Conservation (phyloP, 306 rosid genomes). For the Cucurbita argyrosperma region DNA sequence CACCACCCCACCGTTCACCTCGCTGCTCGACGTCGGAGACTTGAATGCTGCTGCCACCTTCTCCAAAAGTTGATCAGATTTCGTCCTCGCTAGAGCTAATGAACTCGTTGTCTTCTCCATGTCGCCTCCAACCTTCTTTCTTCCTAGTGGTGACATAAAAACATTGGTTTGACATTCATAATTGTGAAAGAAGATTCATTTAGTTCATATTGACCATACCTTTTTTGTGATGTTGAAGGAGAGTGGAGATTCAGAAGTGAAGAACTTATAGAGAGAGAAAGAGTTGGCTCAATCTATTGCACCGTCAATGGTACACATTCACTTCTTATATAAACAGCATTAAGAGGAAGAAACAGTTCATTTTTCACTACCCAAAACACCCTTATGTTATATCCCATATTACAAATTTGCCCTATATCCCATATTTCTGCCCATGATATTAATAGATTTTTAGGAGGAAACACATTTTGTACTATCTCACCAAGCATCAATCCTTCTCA, state of each 20-base stretch:
- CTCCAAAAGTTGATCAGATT: constrained; percentile 71
- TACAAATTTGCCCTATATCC: not conserved
- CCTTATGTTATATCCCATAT: constrained; percentile 13
- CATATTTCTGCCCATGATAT: not conserved
- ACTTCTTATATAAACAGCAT: constrained; percentile 32
- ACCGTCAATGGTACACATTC: constrained; percentile 19
- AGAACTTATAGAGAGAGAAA: constrained; percentile 1
- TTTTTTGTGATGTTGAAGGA: constrained; percentile 14
- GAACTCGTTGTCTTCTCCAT: constrained; percentile 44
- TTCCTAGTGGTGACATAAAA: not conserved
- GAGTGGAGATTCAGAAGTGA: not conserved
- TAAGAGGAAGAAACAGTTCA: not conserved
- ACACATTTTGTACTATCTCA: constrained; percentile 1
- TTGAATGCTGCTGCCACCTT: constrained; percentile 34
- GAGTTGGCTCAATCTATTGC: constrained; percentile 15
- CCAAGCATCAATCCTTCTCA: constrained; percentile 11
- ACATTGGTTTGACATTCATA: not conserved
- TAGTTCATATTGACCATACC: constrained; percentile 1
- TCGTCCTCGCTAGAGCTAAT: constrained; percentile 33
- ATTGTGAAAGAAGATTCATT: not conserved
- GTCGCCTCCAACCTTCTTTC: not conserved
- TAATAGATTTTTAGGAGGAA: not conserved
- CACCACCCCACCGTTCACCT: constrained; percentile 2
- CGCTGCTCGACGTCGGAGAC: constrained; percentile 29
- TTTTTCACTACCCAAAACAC: constrained; percentile 21